Conservation (phyloP, 2,329 filamentous ascomycete genomes). For the Cladosporium sp. region DNA sequence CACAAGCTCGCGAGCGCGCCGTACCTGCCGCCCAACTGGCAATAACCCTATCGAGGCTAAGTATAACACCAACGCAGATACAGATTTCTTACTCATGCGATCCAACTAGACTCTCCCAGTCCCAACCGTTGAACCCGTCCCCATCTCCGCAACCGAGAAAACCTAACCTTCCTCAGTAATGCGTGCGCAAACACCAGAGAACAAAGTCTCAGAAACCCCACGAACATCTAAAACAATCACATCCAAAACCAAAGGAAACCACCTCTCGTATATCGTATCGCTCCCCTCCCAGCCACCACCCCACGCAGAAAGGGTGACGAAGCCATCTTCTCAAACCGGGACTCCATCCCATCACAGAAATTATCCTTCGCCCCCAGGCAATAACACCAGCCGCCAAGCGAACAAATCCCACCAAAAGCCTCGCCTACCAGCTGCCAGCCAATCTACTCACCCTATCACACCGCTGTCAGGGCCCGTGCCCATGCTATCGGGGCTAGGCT, state of each 20-base stretch:
- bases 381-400: background rate
- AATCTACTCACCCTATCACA: background rate
- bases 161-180: background rate
- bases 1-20: conserved; percentile 9
- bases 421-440: background rate
- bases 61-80: conserved; percentile 4
- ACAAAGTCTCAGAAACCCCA: background rate
- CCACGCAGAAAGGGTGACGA: background rate
- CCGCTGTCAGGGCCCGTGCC: background rate
- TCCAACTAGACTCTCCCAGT: background rate
- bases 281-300: background rate
- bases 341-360: background rate
- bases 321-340: background rate
- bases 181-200: background rate
- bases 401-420: background rate
- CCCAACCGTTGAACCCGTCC: conserved; percentile 4
- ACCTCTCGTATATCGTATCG: background rate
- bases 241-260: background rate
- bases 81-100: background rate
- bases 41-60: background rate
- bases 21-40: background rate
- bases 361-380: background rate
- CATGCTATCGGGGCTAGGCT: background rate
- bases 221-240: background rate
- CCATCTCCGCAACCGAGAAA: conserved; percentile 17